Evolutionary conservation across 2,329 filamentous ascomycete species (phyloP).

Genomic region (Paracoccidioides brasiliensis): DNA sequence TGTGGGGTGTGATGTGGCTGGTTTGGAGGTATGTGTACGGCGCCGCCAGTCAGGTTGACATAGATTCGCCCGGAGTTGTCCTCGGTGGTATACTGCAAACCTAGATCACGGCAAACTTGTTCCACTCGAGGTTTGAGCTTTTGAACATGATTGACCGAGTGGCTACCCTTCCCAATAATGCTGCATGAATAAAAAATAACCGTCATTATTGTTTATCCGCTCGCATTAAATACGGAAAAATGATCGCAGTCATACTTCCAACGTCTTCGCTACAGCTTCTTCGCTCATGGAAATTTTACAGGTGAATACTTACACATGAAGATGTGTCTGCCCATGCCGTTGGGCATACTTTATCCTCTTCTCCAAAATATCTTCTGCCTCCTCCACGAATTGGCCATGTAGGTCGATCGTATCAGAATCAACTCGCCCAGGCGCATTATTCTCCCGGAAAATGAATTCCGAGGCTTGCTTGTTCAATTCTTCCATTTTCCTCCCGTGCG

Average conservation of each 20-base stretch:
- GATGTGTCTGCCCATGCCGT: constrained; percentile 59
- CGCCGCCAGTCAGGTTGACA: constrained; percentile 67
- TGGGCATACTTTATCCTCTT: constrained; percentile 69
- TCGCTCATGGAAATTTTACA: neutral
- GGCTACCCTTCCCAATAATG: constrained; percentile 92
- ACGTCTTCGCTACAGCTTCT: too few relatives aligned
- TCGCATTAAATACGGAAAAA: neutral
- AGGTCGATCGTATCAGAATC: constrained; percentile 77
- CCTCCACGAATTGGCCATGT: constrained; percentile 87
- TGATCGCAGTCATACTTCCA: neutral
- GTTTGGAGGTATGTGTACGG: constrained; percentile 39
- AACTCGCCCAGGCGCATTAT: constrained; percentile 68
- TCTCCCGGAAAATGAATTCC: constrained; percentile 89
- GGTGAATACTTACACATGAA: constrained; percentile 55
- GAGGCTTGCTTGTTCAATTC: constrained; percentile 82
- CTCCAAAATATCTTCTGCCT: constrained; percentile 83
- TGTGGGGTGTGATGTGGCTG: constrained; percentile 26
- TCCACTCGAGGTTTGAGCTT: constrained; percentile 95
- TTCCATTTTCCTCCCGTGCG: constrained; percentile 71
- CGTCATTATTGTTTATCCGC: neutral
- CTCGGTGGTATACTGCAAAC: constrained; percentile 72
- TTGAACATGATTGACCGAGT: constrained; percentile 67
- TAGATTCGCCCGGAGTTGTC: constrained; percentile 83
- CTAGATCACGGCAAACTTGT: constrained; percentile 68
- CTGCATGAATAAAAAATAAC: constrained; percentile 21